phyloP scores from a whole-genome alignment of 2,329 filamentous ascomycete genomes.

The Ophiostoma sp. region DNA sequence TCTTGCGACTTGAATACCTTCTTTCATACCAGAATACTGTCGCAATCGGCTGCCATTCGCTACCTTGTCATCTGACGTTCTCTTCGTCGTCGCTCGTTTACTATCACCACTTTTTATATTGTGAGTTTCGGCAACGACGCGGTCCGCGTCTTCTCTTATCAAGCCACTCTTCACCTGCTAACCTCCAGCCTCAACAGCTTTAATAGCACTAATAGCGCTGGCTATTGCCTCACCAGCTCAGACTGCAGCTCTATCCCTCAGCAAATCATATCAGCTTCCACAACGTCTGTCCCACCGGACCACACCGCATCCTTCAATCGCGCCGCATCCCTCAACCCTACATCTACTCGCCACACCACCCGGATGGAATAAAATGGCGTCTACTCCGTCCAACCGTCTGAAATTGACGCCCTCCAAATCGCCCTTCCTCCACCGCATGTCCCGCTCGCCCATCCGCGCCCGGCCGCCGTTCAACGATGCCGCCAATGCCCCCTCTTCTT shows the following conservation, averaged over 20 bases:
- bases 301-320: neutral
- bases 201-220: neutral
- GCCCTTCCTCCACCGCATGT: constrained; percentile 58
- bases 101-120: neutral
- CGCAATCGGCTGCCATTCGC: constrained; percentile 13
- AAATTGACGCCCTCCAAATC: constrained; percentile 74
- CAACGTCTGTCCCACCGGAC: neutral
- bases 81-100: constrained; percentile 4
- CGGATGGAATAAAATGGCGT: constrained; percentile 56
- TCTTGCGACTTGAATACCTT: neutral
- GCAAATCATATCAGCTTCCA: neutral
- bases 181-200: neutral
- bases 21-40: neutral
- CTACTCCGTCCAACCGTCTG: constrained; percentile 56
- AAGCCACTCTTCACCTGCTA: neutral
- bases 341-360: constrained; percentile 27
- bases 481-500: neutral
- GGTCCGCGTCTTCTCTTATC: neutral
- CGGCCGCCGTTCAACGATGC: constrained; percentile 41
- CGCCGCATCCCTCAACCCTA: neutral
- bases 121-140: neutral
- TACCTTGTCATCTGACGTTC: neutral
- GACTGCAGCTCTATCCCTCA: neutral
- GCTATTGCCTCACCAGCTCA: neutral
- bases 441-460: constrained; percentile 57